These are phyloP conservation scores for Ophiocordyceps unilateralis DNA, from an alignment of 2,329 filamentous ascomycete genomes.

Conservation along the genomic window DNA sequence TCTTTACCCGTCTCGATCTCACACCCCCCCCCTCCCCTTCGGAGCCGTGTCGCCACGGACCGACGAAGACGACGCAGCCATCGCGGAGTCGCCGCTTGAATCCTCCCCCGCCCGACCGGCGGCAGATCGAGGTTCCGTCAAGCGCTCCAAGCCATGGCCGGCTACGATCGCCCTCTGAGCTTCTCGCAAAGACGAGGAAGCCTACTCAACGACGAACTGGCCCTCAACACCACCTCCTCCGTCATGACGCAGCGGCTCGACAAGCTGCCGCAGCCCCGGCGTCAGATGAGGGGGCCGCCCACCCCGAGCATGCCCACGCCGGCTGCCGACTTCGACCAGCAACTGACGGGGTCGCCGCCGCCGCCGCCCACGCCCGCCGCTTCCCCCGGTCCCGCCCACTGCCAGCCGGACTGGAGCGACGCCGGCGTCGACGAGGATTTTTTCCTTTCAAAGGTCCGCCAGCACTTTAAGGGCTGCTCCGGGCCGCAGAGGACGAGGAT, in stretches of 20 bases:
- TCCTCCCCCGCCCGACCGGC: not conserved
- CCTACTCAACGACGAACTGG: conserved; percentile 37
- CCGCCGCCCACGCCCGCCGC: conserved; percentile 49
- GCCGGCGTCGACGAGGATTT: conserved; percentile 68
- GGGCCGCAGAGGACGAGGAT: conserved; percentile 63
- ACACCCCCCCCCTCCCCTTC: not conserved
- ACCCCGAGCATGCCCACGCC: conserved; percentile 51
- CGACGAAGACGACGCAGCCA: not conserved
- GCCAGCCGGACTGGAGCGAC: conserved; percentile 56
- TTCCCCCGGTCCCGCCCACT: conserved; percentile 43
- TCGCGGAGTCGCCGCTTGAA: not conserved
- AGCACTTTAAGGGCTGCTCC: conserved; percentile 64
- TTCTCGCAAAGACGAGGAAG: conserved; percentile 46
- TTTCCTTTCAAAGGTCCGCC: conserved; percentile 61
- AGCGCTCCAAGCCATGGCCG: conserved; percentile 12
- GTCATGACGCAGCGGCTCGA: conserved; percentile 30
- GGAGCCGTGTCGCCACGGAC: not conserved
- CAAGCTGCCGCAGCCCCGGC: conserved; percentile 24
- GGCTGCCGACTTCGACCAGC: conserved; percentile 44
- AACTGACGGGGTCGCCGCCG: conserved; percentile 42
- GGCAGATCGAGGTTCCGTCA: not conserved
- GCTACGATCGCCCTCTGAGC: conserved; percentile 31
- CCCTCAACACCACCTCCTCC: conserved; percentile 29
- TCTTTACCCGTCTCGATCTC: not conserved
- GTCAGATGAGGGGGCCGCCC: conserved; percentile 37